Evolutionary conservation across 495 filamentous ascomycete species (phyloP).

Genomic region (Pyrenula massariospora): DNA sequence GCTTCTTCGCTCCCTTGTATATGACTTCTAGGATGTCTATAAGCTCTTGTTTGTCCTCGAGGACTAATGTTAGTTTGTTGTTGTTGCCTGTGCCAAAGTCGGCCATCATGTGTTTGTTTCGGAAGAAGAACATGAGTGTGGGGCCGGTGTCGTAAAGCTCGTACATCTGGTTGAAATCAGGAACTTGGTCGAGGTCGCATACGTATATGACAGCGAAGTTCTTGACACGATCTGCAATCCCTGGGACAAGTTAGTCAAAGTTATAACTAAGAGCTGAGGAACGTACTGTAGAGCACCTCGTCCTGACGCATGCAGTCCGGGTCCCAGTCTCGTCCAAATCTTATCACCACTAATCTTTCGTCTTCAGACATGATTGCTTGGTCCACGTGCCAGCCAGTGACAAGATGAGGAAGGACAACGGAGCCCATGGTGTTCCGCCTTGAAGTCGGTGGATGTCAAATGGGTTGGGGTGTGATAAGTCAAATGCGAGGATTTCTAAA

Average conservation of each 20-base stretch:
- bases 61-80: constrained; percentile 93
- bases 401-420: constrained; percentile 84
- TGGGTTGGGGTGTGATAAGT: too few relatives aligned
- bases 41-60: constrained; percentile 97
- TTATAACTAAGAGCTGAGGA: too few relatives aligned
- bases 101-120: constrained; percentile 98
- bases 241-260: constrained; percentile 5
- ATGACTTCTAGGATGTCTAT: constrained; percentile 99
- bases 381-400: constrained; percentile 92
- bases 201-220: constrained; percentile 94
- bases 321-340: constrained; percentile 75
- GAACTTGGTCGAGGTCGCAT: constrained; percentile 91
- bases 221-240: constrained; percentile 72
- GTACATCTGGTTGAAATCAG: constrained; percentile 96
- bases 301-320: constrained; percentile 83
- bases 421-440: constrained; percentile 57
- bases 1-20: constrained; percentile 91
- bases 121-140: constrained; percentile 89
- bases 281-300: constrained; percentile 79
- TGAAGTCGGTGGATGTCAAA: too few relatives aligned
- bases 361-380: constrained; percentile 89
- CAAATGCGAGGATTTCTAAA: too few relatives aligned
- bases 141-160: constrained; percentile 64
- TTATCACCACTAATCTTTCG: constrained; percentile 90
- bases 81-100: constrained; percentile 98